phyloP scores from a whole-genome alignment of 805 yeast species.

The Metschnikowia gelsemii region DNA sequence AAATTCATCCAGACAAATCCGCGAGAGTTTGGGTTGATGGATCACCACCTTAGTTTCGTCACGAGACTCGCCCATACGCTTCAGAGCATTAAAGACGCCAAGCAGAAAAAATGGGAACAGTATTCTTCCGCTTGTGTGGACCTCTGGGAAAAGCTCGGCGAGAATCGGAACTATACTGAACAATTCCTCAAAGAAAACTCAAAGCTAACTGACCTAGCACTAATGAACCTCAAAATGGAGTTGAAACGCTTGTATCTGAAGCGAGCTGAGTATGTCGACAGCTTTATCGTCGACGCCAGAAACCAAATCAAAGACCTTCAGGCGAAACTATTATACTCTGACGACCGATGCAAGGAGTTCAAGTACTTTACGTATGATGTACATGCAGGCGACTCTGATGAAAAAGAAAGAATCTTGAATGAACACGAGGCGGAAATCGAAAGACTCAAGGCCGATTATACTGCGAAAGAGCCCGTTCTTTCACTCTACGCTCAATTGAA shows the following conservation, averaged over 20 bases:
- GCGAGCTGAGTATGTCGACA: slow-evolving; percentile 64
- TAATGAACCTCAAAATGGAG: slow-evolving; percentile 56
- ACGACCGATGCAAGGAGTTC: slow-evolving; percentile 50
- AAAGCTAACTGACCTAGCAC: slow-evolving; percentile 45
- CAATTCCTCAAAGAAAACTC: slow-evolving; percentile 47
- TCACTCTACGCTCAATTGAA: slow-evolving; percentile 54
- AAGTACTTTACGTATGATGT: slow-evolving; percentile 35
- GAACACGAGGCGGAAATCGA: slow-evolving; percentile 64
- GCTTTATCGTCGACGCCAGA: slow-evolving; percentile 64
- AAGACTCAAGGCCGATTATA: slow-evolving; percentile 49
- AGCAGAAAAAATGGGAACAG: slow-evolving; percentile 37
- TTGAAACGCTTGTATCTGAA: slow-evolving; percentile 55
- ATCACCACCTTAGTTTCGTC: slow-evolving; percentile 34
- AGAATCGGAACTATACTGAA: slow-evolving; percentile 40
- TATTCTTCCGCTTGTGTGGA: slow-evolving; percentile 41
- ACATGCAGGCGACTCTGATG: slow-evolving; percentile 39
- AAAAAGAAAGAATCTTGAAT: slow-evolving; percentile 59
- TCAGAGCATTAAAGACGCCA: slow-evolving; percentile 30
- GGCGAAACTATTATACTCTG: slow-evolving; percentile 59
- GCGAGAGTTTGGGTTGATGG: slow-evolving; percentile 39
- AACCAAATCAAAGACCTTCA: slow-evolving; percentile 59
- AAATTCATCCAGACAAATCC: slow-evolving; percentile 37
- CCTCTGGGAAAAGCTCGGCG: slow-evolving; percentile 59
- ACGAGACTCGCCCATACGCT: slow-evolving; percentile 32
- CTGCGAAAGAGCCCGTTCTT: slow-evolving; percentile 54